Evolutionary conservation across 2,329 filamentous ascomycete genomes (phyloP), one percentile per base, ranked within the genome.

Genomic region (Claviceps paspali): DNA sequence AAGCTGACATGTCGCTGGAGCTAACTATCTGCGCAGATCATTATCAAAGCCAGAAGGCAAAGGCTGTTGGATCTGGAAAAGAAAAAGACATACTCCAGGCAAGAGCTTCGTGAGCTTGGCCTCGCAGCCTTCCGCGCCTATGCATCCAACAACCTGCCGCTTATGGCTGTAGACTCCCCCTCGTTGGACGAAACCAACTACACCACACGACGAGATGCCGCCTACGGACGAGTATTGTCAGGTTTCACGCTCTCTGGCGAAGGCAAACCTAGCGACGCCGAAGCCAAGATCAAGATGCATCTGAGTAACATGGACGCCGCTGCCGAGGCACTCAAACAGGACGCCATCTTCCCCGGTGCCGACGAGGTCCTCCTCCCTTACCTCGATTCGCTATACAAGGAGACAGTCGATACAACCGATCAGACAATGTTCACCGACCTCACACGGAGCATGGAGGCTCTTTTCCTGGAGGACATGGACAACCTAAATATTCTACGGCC

Each of bases 221-320:
- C 61, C 10, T 77, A 78, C 43, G 65, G 67, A 33, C 55, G 60
- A 29, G 65, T 77, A 6, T 53, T 77, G 34, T 57, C 67, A 8
- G 73, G 73, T 6, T 67, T 67, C 8, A 67, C 71, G 2, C 54
- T 76, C 28, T 61, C 64, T 3, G 70, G 68, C 1, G 69, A 75
- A 42, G 70, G 68, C 26, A 71, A 67, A 47, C 67, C 82, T 0
- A 73, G 79, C 6, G 85, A 93, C 50, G 76, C 77, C 39, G 82
- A 92, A 54, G 83, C 84, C 11, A 93, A 93, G 63, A 61, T 84
- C 46, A 92, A 87, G 61, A 92, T 93, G 84, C 83, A 93, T 50
- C 70, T 92, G 43, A 77, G 74, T 50, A 73, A 70, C 50, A 70
- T 70, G 62, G 63, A 64, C 34, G 54, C 64, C 19, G 71, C 73